Evolutionary conservation across 352 stramenopile genomes (phyloP), one percentile per base, ranked within the genome.

Genomic region (Albugo candida): DNA sequence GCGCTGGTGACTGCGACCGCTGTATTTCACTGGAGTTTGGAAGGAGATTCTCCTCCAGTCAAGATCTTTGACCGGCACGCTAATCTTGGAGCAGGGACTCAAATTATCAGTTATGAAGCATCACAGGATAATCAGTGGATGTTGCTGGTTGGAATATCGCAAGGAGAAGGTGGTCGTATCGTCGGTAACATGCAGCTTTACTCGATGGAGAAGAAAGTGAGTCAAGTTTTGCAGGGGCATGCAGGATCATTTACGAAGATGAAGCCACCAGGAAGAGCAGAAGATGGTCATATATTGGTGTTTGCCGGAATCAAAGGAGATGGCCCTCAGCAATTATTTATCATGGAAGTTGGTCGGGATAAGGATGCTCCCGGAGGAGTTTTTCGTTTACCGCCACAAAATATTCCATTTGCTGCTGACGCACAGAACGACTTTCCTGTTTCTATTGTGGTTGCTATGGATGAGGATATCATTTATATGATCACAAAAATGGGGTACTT

Each of bases 41-140:
- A 98, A 49, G 81, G 80, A 41, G 77, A 88, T 55, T 76, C 71
- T 14, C 55, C 88, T 31, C 95, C 95, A 6, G 63, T 67, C 14
- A 99, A 99, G 75, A 65, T 98, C 16, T 99, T 99, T 65, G 95
- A 99, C 65, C 89, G 96, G 46, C 93, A 98, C 60, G 70, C 81
- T 13, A 96, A 77, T 47, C 64, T 99, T 13, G 77, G 78, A 31
- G 58, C 83, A 1, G 93, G 92, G 49, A 97, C 83, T 39, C 94
- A 99, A 64, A 98, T 99, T 58, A 99, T 99, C 71, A 98, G 96
- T 64, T 99, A 99, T 72, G 80, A 96, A 54, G 94, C 97, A 20
- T 97, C 87, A 50, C 71, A 72, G 4, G 95, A 99, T 67, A 81
- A 80, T 46, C 97, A 99, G 64, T 99, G 95, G 96, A 95, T 97